A percentile compares a stretch with the other conserved stretches of the same genome.
Evolutionary conservation across 441 rosid genomes (phyloP).

Genomic region (Erodium texanum): DNA sequence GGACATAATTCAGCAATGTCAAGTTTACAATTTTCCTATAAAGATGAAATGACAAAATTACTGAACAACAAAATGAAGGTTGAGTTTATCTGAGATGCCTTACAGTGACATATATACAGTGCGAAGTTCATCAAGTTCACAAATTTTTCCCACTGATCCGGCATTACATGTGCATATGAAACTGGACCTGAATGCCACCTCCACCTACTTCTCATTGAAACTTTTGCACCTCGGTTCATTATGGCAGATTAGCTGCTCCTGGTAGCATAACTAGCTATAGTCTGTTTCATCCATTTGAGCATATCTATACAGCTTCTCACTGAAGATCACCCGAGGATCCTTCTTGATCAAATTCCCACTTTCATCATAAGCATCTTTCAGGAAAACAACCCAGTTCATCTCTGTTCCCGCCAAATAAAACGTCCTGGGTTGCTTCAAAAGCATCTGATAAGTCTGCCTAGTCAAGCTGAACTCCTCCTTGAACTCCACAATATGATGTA

Average conservation of each 20-base stretch:
- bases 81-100: too few relatives aligned
- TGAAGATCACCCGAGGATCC: slow-evolving; percentile 69
- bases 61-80: too few relatives aligned
- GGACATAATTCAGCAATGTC: not conserved
- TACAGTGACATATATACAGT: not conserved
- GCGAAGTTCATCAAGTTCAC: not conserved
- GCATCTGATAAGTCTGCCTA: slow-evolving; percentile 64
- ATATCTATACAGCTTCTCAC: slow-evolving; percentile 50
- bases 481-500: too few relatives aligned
- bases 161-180: not conserved
- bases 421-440: slow-evolving; percentile 52
- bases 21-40: not conserved
- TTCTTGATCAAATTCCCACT: slow-evolving; percentile 46
- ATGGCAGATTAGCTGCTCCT: not conserved
- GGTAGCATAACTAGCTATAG: slow-evolving; percentile 16
- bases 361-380: slow-evolving; percentile 51
- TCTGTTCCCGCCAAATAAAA: slow-evolving; percentile 87
- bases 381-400: slow-evolving; percentile 86
- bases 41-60: too few relatives aligned
- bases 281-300: slow-evolving; percentile 55
- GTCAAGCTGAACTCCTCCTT: too few relatives aligned
- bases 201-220: not conserved
- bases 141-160: not conserved
- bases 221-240: not conserved
- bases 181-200: not conserved